Evolutionary conservation across 768 basidiomycete species (phyloP).

Genomic region (Mycena haematopus): DNA sequence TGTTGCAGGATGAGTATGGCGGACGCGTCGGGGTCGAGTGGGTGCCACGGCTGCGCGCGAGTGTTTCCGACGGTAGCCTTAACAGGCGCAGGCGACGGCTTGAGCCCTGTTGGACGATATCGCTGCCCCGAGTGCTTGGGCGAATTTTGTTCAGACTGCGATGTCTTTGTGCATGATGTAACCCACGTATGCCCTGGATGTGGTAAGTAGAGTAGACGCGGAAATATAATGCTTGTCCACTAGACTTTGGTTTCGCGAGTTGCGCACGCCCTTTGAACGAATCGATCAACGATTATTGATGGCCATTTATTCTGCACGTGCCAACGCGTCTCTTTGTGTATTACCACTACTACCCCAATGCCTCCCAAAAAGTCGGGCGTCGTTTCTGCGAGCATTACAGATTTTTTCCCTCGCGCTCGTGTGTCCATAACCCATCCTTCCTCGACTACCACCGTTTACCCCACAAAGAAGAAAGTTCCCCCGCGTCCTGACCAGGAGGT

Average conservation of each 20-base stretch:
- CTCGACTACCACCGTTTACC: not conserved
- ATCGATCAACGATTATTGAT: too few species aligned
- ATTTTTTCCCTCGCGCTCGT: conserved; percentile 22
- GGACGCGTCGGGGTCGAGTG: conserved; percentile 41
- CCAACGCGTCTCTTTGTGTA: not conserved
- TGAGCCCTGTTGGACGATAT: conserved; percentile 88
- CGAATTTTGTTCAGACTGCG: conserved; percentile 95
- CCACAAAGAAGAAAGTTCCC: conserved; percentile 11
- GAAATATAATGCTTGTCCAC: too few species aligned
- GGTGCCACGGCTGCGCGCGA: conserved; percentile 83
- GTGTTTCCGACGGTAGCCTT: conserved; percentile 61
- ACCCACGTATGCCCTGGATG: conserved; percentile 95
- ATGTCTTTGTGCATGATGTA: conserved; percentile 95
- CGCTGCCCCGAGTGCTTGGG: conserved; percentile 84
- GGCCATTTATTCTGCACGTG: not conserved
- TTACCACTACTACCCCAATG: not conserved
- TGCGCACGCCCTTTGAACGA: not conserved
- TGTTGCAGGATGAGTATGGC: conserved; percentile 47
- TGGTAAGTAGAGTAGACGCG: conserved; percentile 38
- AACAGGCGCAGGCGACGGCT: conserved; percentile 58
- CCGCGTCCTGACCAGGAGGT: conserved; percentile 33
- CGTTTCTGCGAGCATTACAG: conserved; percentile 12
- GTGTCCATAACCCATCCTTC: conserved; percentile 1
- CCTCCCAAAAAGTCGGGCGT: conserved; percentile 18
- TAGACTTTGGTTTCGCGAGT: too few species aligned